These are phyloP conservation scores for Coriolopsis trogii DNA, from an alignment of 1,284 basidiomycete species.

Conservation along the genomic window DNA sequence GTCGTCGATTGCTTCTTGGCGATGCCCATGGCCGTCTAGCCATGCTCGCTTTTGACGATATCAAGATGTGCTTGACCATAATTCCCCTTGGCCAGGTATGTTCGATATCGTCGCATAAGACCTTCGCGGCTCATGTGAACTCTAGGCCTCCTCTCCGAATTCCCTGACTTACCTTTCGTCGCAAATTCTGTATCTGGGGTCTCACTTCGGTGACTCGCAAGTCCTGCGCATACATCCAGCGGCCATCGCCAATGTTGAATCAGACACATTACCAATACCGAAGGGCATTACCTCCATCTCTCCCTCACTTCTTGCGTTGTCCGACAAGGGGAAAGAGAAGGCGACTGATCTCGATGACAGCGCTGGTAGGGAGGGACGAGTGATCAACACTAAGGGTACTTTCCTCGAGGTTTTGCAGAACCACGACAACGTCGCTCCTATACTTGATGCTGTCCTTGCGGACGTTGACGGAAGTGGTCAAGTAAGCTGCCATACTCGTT, in stretches of 20 bases:
- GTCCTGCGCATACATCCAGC: slow-evolving; percentile 62
- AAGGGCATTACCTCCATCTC: slow-evolving; percentile 44
- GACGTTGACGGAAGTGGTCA: slow-evolving; percentile 78
- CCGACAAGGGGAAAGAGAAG: slow-evolving; percentile 23
- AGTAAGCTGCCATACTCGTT: no score
- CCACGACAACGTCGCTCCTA: slow-evolving; percentile 86
- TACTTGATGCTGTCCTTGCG: slow-evolving; percentile 81
- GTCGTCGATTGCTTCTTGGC: slow-evolving; percentile 65
- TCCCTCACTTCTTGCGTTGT: slow-evolving; percentile 26
- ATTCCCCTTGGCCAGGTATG: slow-evolving; percentile 76
- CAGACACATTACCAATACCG: slow-evolving; percentile 54
- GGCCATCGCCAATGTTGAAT: slow-evolving; percentile 44
- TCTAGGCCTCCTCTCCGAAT: slow-evolving; percentile 75
- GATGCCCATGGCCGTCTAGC: slow-evolving; percentile 80
- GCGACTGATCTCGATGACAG: slow-evolving; percentile 18
- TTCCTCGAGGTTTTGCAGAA: slow-evolving; percentile 63
- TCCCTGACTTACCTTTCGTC: slow-evolving; percentile 78
- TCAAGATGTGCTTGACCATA: slow-evolving; percentile 54
- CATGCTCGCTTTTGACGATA: slow-evolving; percentile 62
- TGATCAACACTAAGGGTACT: slow-evolving; percentile 53
- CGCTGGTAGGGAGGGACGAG: slow-evolving; percentile 39
- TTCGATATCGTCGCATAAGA: not conserved
- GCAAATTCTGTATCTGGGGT: slow-evolving; percentile 80
- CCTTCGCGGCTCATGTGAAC: not conserved
- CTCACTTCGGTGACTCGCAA: slow-evolving; percentile 83